These are phyloP conservation scores for Leishmania aethiopica DNA, from an alignment of 208 protist genomes.

Conservation along the genomic window DNA sequence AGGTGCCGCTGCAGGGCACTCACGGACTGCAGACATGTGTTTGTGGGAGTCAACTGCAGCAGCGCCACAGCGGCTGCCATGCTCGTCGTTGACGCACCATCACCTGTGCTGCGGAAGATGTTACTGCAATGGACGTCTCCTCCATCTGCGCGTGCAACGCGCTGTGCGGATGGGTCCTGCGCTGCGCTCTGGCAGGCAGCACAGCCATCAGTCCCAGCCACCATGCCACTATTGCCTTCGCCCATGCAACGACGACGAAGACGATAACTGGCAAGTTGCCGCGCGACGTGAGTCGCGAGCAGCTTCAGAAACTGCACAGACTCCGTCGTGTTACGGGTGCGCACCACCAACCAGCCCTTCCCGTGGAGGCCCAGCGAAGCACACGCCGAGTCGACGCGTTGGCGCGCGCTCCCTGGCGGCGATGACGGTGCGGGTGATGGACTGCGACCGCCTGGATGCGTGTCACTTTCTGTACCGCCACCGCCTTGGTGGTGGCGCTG, in stretches of 20 bases:
- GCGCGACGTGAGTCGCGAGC: slow-evolving; percentile 24
- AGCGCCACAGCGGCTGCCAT: not conserved
- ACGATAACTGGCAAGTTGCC: slow-evolving; percentile 18
- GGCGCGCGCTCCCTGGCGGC: slow-evolving; percentile 17
- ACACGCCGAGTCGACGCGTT: slow-evolving; percentile 50
- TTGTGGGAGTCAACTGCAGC: slow-evolving; percentile 22
- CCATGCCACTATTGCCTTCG: not conserved
- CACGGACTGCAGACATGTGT: slow-evolving; percentile 28
- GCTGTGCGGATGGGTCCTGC: not conserved
- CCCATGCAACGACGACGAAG: not conserved
- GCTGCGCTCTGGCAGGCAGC: not conserved
- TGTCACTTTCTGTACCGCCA: not conserved
- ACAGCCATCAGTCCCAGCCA: not conserved
- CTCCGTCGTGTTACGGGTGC: slow-evolving; percentile 56
- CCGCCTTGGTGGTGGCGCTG: not conserved
- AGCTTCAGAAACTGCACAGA: slow-evolving; percentile 43
- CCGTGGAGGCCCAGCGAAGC: slow-evolving; percentile 37
- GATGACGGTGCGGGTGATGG: slow-evolving; percentile 9
- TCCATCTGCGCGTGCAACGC: not conserved
- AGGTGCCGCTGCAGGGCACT: slow-evolving; percentile 36
- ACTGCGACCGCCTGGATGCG: slow-evolving; percentile 3
- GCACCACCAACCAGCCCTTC: slow-evolving; percentile 38
- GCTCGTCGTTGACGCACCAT: not conserved
- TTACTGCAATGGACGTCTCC: not conserved
- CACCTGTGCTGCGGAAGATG: not conserved